These are phyloP conservation scores for Saitoella complicata DNA, from an alignment of 805 yeast genomes.

Conservation along the genomic window DNA sequence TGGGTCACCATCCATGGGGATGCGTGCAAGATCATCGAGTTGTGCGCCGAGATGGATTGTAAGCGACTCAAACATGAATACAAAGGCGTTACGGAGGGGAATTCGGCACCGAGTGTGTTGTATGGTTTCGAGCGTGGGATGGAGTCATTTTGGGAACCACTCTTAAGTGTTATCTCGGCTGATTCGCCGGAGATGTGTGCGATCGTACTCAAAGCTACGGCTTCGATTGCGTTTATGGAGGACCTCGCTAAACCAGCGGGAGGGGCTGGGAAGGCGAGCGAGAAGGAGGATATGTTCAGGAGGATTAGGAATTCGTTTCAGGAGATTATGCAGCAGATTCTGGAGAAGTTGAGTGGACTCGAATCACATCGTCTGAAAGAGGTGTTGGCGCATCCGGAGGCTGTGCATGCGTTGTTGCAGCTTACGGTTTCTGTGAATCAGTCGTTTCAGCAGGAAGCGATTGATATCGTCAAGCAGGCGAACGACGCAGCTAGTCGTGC, in stretches of 20 bases:
- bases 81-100: constrained; percentile 4
- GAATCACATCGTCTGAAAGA: constrained; percentile 7
- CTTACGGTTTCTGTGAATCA: constrained; percentile 50
- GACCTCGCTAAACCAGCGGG: neutral
- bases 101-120: constrained; percentile 5
- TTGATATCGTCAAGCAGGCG: constrained; percentile 56
- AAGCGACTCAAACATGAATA: constrained; percentile 5
- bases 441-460: constrained; percentile 47
- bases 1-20: constrained; percentile 1
- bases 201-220: neutral
- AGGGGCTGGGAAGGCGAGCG: neutral
- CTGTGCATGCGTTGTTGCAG: constrained; percentile 35
- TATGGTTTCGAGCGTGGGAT: constrained; percentile 4
- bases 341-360: constrained; percentile 5
- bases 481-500: constrained; percentile 66
- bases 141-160: neutral
- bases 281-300: neutral
- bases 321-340: constrained; percentile 5
- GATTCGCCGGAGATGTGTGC: neutral
- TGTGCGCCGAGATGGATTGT: constrained; percentile 7
- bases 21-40: constrained; percentile 6
- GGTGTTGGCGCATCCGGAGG: constrained; percentile 1
- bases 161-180: neutral
- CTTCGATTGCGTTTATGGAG: neutral
- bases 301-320: constrained; percentile 2